Evolutionary conservation across 148 eudicot genomes (phyloP).

Genomic region (Polygonum maritimum): DNA sequence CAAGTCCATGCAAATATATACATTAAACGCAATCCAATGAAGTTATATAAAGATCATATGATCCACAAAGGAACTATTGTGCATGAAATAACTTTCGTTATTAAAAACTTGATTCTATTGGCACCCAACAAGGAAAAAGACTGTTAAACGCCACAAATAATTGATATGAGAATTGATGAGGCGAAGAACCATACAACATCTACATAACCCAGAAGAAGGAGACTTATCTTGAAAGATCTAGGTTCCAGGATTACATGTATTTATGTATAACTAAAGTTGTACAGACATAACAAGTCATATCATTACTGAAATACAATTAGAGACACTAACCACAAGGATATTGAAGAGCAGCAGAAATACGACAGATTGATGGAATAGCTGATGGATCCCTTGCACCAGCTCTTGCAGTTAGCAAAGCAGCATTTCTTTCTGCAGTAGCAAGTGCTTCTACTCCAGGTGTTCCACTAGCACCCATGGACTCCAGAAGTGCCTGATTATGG

Average conservation of each 20-base stretch:
- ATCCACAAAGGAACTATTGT: neutral
- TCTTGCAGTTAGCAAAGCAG: constrained; percentile 86
- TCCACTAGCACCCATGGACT: constrained; percentile 79
- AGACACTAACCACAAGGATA: constrained; percentile 65
- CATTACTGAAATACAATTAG: neutral
- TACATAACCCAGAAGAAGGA: neutral
- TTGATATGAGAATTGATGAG: neutral
- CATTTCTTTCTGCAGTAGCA: constrained; percentile 82
- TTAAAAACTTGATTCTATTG: neutral
- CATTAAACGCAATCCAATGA: neutral
- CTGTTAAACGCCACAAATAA: neutral
- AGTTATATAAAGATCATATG: neutral
- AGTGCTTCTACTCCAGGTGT: constrained; percentile 78
- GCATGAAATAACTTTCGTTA: neutral
- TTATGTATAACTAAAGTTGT: neutral
- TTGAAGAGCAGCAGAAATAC: constrained; percentile 91
- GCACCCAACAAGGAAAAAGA: neutral
- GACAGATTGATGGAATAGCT: constrained; percentile 95
- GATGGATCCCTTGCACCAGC: constrained; percentile 99
- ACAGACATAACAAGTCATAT: neutral
- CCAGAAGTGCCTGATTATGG: constrained; percentile 63
- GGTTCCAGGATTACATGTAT: neutral
- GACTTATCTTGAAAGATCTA: neutral
- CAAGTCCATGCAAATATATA: neutral
- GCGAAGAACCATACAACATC: neutral